Base-by-base conservation (phyloP, 164 flowering plant species). In the Liriodendron chinense region DNA sequence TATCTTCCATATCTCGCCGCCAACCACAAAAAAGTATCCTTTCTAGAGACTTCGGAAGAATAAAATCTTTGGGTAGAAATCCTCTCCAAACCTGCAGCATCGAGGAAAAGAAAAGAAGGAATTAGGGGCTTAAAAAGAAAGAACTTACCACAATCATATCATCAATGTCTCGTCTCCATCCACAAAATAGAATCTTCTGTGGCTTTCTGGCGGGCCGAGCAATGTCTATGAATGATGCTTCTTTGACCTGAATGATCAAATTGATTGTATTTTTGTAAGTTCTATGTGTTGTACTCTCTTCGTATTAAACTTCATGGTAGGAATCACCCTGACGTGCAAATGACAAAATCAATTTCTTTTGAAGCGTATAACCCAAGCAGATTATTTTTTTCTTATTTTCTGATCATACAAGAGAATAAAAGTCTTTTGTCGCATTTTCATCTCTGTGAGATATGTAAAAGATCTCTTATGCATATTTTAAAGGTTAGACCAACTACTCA, bases 1-100 rank as follows among this genome's bases (percentile, higher is more conserved):
- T 92, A 85, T 92, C 97, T 83, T 92, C 97, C 90, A 92, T 92
- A 87, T 92, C 97, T 75, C 94, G 87, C 43, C 97, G 83, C 97
- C 97, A 92, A 81, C 94, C 97, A 82, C 97, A 92, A 77, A 89
- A 86, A 80, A 92, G 92, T 80, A 92, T 92, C 81, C 77, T 83
- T 86, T 92, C 97, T 43, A 80, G 75, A 81, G 86, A 82, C 78
- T 82, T 88, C 78, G 89, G 90, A 69, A 78, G 78, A 81, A 80
- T 48, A 71, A 85, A 89, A 74, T 88, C 87, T 79, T 87, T 86
- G 70, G 92, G 94, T 74, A 89, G 84, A 79, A 80, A 71, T 75
- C 97, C 97, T 65, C 92, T 83, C 87, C 86, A 76, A 16, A 92
- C 90, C 97, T 90, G 97, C 91, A 85, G 79, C 83, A 89, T 85